phyloP scores from a whole-genome alignment of 257 asterid genomes.

The Penstemon davidsonii region DNA sequence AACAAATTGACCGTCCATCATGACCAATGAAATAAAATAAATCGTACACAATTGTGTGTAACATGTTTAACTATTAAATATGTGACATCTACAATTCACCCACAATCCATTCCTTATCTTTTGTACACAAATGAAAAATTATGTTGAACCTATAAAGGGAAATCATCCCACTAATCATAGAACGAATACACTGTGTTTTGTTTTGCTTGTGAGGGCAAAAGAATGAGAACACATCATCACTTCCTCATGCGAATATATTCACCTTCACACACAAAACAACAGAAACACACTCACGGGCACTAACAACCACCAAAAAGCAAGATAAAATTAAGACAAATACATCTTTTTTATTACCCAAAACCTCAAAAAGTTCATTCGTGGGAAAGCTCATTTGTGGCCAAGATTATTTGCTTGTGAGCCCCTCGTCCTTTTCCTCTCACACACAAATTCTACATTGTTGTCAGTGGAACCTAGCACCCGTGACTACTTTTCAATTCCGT shows the following conservation, averaged over 20 bases:
- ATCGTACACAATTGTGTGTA: no score
- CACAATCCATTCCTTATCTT: no score
- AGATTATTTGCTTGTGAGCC: conserved; percentile 41
- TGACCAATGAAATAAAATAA: no score
- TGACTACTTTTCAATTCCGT: conserved; percentile 36
- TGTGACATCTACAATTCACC: no score
- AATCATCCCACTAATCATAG: background rate
- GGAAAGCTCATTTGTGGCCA: conserved; percentile 44
- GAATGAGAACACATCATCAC: background rate
- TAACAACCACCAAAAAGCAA: conserved; percentile 23
- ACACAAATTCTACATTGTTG: conserved; percentile 24
- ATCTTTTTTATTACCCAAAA: conserved; percentile 7
- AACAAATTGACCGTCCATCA: no score
- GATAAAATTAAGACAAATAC: conserved; percentile 7
- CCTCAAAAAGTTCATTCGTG: conserved; percentile 35
- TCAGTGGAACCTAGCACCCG: conserved; percentile 49
- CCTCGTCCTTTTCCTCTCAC: conserved; percentile 4
- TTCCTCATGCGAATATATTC: conserved; percentile 29
- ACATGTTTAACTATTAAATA: no score
- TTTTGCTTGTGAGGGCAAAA: background rate
- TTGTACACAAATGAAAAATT: background rate
- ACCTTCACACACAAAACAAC: conserved; percentile 24
- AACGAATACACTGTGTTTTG: background rate
- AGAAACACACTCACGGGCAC: conserved; percentile 37
- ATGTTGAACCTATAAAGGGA: background rate